Conservation (phyloP, 768 basidiomycete genomes). For the Tricholoma bakamatsutake region DNA sequence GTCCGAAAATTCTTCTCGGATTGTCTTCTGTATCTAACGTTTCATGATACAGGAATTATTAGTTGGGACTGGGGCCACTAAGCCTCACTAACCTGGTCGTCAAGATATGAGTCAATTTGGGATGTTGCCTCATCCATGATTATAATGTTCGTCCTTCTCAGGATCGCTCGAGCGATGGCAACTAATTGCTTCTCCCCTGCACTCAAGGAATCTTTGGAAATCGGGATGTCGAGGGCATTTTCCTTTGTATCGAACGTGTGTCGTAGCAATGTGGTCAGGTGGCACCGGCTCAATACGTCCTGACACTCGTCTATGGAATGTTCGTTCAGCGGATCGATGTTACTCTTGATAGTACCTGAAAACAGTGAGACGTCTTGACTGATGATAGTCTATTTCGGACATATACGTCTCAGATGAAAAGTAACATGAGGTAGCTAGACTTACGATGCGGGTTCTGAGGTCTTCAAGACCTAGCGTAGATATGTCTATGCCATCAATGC, state of each 20-base stretch:
- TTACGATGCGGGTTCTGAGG: constrained; percentile 54
- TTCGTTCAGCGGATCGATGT: constrained; percentile 62
- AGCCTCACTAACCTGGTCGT: constrained; percentile 48
- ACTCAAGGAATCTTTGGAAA: constrained; percentile 61
- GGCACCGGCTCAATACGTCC: constrained; percentile 62
- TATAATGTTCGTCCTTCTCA: constrained; percentile 59
- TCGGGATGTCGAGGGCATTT: constrained; percentile 49
- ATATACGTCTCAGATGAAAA: neutral
- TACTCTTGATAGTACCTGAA: constrained; percentile 65
- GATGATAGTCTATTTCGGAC: constrained; percentile 50
- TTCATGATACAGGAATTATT: neutral
- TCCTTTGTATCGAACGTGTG: constrained; percentile 25
- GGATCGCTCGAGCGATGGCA: constrained; percentile 62
- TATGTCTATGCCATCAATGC: constrained; percentile 70
- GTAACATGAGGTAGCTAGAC: constrained; percentile 6
- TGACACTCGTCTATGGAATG: constrained; percentile 56
- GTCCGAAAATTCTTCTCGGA: constrained; percentile 63
- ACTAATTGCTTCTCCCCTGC: constrained; percentile 78
- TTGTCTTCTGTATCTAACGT: constrained; percentile 60
- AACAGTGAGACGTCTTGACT: constrained; percentile 75
- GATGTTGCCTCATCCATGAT: constrained; percentile 80
- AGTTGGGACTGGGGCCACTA: neutral
- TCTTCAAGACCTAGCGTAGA: constrained; percentile 63
- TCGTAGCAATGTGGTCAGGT: constrained; percentile 42
- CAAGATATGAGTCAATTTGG: constrained; percentile 64